These are phyloP conservation scores for Linaria vulgaris DNA, from an alignment of 257 asterid genomes.

Conservation along the genomic window DNA sequence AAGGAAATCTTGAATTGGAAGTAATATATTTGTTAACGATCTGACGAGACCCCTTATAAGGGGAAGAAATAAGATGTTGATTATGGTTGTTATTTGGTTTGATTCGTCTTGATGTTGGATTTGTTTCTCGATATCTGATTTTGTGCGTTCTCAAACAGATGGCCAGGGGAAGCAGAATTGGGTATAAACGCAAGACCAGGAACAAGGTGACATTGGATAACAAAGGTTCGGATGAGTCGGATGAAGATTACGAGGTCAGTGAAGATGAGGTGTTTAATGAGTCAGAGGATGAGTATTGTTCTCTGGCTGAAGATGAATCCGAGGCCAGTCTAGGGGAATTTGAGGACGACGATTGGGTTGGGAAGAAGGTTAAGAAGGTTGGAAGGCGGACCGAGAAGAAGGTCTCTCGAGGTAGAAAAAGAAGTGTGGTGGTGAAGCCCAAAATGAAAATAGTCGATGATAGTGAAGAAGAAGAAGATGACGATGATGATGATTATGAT, in stretches of 20 bases:
- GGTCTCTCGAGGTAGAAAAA: constrained; percentile 39
- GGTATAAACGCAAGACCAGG: constrained; percentile 37
- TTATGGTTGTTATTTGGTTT: constrained; percentile 24
- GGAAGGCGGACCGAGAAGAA: constrained; percentile 33
- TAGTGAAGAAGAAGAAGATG: constrained; percentile 33
- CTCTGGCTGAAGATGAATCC: constrained; percentile 71
- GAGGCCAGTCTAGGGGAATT: constrained; percentile 53
- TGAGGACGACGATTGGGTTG: constrained; percentile 43
- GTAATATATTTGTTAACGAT: background rate
- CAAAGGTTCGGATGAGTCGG: constrained; percentile 54
- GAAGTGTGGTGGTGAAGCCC: constrained; percentile 29
- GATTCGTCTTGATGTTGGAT: constrained; percentile 28
- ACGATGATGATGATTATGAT: constrained; percentile 24
- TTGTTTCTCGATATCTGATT: constrained; percentile 20
- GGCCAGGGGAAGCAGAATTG: constrained; percentile 51
- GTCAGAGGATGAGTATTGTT: constrained; percentile 68
- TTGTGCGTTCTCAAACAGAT: constrained; percentile 38
- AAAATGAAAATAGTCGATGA: constrained; percentile 25
- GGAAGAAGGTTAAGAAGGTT: constrained; percentile 47
- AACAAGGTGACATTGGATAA: constrained; percentile 33
- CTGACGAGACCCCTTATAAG: constrained; percentile 14
- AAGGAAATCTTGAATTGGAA: constrained; percentile 8
- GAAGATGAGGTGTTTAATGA: constrained; percentile 59
- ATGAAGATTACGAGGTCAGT: constrained; percentile 66
- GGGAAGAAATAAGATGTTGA: constrained; percentile 15